A percentile compares a stretch with the other conserved stretches of the same genome.
Conservation (phyloP, 495 filamentous ascomycete genomes). For the Aspergillus ostianus region DNA sequence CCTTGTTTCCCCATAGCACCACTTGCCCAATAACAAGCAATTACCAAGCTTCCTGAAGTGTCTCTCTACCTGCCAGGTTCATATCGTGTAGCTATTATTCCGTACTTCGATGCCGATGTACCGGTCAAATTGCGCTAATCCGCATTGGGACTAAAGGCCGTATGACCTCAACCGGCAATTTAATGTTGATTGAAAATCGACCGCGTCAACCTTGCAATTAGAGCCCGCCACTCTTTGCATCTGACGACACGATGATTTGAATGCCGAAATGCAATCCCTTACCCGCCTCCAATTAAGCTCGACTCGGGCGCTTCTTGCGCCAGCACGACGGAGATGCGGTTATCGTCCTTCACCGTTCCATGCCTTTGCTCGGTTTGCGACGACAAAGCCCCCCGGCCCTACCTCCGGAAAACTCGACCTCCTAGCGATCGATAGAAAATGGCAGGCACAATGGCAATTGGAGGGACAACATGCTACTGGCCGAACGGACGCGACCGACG, state of each 20-base stretch:
- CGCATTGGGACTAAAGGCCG: slow-evolving; percentile 20
- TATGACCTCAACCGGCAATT: slow-evolving; percentile 8
- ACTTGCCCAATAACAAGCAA: no score
- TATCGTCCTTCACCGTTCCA: slow-evolving; percentile 14
- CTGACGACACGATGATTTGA: slow-evolving; percentile 16
- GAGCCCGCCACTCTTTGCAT: no score
- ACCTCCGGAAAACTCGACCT: slow-evolving; percentile 53
- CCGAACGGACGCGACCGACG: neutral
- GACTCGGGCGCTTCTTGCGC: slow-evolving; percentile 20
- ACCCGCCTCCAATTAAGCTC: slow-evolving; percentile 30
- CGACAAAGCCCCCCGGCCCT: slow-evolving; percentile 27
- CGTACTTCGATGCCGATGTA: neutral
- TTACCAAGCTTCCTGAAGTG: no score
- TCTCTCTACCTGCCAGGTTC: no score
- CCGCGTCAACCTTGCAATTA: no score
- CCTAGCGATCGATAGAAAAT: slow-evolving; percentile 68
- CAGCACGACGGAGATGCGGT: slow-evolving; percentile 22
- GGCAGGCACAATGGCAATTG: slow-evolving; percentile 59
- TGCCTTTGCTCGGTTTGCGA: slow-evolving; percentile 18
- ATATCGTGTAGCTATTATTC: no score
- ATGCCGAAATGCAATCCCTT: slow-evolving; percentile 30
- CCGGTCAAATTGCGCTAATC: slow-evolving; percentile 22
- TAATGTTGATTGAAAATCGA: neutral
- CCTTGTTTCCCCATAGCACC: no score
- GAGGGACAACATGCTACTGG: slow-evolving; percentile 15